Evolutionary conservation across 2,329 filamentous ascomycete genomes (phyloP), one percentile per base, ranked within the genome.

Genomic region (Celoporthe dispersa): DNA sequence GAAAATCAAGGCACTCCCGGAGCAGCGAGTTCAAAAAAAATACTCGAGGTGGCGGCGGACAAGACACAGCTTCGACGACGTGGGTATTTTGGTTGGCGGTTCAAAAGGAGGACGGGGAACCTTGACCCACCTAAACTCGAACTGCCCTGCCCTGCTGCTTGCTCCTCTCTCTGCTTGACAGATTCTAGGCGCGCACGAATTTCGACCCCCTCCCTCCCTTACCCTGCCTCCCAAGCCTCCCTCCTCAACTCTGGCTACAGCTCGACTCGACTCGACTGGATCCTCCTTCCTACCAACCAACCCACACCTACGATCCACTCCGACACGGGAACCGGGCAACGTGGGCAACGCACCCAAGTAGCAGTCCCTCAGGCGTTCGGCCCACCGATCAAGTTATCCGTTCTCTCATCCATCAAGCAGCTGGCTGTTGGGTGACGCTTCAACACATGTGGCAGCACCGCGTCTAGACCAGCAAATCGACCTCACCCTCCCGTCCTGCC

Each of bases 151-250:
- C 53, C 53, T 51, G 64, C 48, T 12, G 2, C 31, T 59, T 57
- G 53, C 28, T 57, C 28, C 12, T 9, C 31, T 11, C 4, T 16
- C 25, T 55, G n/a, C 51, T 31, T 19, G 53, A 57, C 14, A 57
- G 53, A 57, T 48, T 48, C 44, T 48, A 55, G 69, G 68, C 68
- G 62, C 66, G 63, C 69, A 68, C 66, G 69, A 71, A 66, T 66
- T 66, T 31, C 37, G 8, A 62, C 60, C 60, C 57, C 57, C 57
- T n/a, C 31, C 57, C 57, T 39, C 57, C 44, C 25, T 28, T 19
- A 31, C 28, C 25, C 39, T 41, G 31, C 62, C 28, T 61, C 16
- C 31, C 31, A 39, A 19, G 16, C 55, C 28, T 59, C 25, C 55
- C 28, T 59, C 16, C 9, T n/a, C 14, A 22, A 60, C 28, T 60